These are phyloP conservation scores for Podospora conica DNA, from an alignment of 495 filamentous ascomycete genomes.

Conservation along the genomic window DNA sequence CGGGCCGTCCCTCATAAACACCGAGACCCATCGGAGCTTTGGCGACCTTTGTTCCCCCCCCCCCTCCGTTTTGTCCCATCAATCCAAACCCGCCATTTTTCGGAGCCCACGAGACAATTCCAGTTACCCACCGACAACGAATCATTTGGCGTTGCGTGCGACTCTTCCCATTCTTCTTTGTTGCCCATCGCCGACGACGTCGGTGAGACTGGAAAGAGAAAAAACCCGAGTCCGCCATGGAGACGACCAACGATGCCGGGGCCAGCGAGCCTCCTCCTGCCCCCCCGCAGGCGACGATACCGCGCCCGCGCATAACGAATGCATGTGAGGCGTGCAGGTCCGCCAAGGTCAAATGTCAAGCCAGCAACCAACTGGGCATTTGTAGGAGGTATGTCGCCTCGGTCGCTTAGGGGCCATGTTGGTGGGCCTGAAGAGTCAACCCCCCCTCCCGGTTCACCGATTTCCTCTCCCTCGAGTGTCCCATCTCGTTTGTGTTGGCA, in stretches of 20 bases:
- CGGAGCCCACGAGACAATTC: neutral
- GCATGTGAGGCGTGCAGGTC: constrained; percentile 44
- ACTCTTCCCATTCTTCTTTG: neutral
- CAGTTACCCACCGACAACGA: neutral
- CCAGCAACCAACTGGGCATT: constrained; percentile 35
- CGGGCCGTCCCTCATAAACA: neutral
- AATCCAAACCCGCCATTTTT: neutral
- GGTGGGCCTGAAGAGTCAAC: neutral
- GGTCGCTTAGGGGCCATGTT: neutral
- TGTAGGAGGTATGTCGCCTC: constrained; percentile 39
- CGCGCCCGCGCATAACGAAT: constrained; percentile 31
- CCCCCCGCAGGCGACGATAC: neutral
- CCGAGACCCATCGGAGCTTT: neutral
- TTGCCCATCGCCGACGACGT: constrained; percentile 2
- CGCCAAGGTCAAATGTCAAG: constrained; percentile 42
- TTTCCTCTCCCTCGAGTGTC: neutral
- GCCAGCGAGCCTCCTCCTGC: neutral
- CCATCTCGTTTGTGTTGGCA: neutral
- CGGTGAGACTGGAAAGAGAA: neutral
- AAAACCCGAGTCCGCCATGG: neutral
- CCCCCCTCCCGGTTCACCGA: constrained; percentile 3
- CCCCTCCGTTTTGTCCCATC: neutral
- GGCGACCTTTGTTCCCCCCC: neutral
- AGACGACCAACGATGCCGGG: neutral
- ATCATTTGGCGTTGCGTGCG: neutral